Evolutionary conservation across 257 asterid species (phyloP).

Genomic region (Nicotiana attenuata): DNA sequence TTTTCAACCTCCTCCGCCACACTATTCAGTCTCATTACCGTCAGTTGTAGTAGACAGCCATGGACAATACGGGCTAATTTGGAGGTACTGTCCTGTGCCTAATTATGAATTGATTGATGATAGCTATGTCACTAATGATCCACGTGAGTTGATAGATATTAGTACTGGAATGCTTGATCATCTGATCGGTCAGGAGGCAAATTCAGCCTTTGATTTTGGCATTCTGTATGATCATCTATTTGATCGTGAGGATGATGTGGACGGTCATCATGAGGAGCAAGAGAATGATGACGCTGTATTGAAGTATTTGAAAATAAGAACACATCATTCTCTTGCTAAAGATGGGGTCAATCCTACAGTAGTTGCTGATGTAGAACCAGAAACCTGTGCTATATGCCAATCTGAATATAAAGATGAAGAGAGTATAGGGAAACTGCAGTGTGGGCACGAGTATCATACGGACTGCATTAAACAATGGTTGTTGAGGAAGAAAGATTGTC

Average conservation of each 20-base stretch:
- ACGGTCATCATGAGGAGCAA: background rate
- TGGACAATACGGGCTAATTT: too few relatives aligned
- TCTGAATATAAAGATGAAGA: background rate
- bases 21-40: too few relatives aligned
- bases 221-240: background rate
- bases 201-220: too few relatives aligned
- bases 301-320: background rate
- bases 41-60: too few relatives aligned
- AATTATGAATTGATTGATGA: too few relatives aligned
- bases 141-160: too few relatives aligned
- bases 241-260: background rate
- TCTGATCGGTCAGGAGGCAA: too few relatives aligned
- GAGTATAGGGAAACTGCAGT: background rate
- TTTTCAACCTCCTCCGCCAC: too few relatives aligned
- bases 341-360: background rate
- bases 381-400: constrained; percentile 14
- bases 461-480: constrained; percentile 15
- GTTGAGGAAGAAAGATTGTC: background rate
- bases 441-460: constrained; percentile 10
- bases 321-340: background rate
- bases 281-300: background rate
- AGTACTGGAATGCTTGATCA: too few relatives aligned
- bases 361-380: background rate
- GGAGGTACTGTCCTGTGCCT: too few relatives aligned
- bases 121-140: too few relatives aligned